Evolutionary conservation across 148 eudicot genomes (phyloP), one percentile per base, ranked within the genome.

Genomic region (Pharnaceum exiguum): DNA sequence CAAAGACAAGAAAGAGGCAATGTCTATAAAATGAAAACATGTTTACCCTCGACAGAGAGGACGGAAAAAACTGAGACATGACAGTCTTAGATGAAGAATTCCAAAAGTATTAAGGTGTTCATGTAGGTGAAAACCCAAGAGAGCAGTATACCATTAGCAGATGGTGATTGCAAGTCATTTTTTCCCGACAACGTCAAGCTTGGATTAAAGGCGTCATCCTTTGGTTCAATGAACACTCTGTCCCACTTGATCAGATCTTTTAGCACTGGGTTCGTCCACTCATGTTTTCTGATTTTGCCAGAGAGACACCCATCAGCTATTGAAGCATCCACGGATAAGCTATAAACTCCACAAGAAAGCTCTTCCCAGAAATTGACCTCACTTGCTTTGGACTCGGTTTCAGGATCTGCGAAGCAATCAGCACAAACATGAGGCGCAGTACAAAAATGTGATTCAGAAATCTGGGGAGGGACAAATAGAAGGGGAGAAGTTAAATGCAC

Each of bases 321-420:
- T 45, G 75, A 49, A 75, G 66, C 57, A 55, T 58, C 56, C 42
- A 83, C 53, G 23, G 59, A 60, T 19, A 89, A 17, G 57, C 96
- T 89, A 64, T 89, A 89, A 25, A 94, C 70, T 48, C 95, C 99
- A 77, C 99, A 94, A 9, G 84, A 80, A 47, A 94, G 93, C 83
- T 94, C 99, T 73, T 89, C 95, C 96, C 99, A 94, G 68, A 73
- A 83, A 69, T 69, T 70, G 49, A 48, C 27, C 58, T 66, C 75
- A 66, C 59, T 60, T 51, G 43, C 72, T 71, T 73, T 62, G 23
- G 56, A 26, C 66, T 74, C 82, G 62, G 66, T 73, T 75, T 69
- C 77, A 68, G 69, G 17, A 60, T 76, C 89, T 86, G 70, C 43
- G 49, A 45, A 70, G 56, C 13, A 24, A 54, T 70, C 46, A 44